Evolutionary conservation across 1,139 yeast species (phyloP), one percentile per base, ranked within the genome.

Genomic region (Suhomyces panamericanus): DNA sequence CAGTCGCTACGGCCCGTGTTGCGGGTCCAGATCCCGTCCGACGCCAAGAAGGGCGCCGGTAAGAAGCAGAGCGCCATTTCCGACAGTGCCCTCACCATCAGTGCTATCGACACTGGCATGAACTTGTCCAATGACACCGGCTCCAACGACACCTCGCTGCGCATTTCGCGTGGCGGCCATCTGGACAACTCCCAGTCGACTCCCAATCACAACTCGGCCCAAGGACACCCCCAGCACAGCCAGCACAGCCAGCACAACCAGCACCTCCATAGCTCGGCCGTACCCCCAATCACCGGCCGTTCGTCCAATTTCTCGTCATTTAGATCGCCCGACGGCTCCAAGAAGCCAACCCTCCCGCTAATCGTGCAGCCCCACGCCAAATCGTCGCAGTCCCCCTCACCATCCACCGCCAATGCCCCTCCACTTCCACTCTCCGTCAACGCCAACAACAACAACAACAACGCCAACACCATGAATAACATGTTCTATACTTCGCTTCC

Each of bases 21-120:
- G 31, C 56, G 82, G 42, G 81, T 78, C 11, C 80, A 76, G 57
- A 77, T 77, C 31, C 82, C 82, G 0, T 61, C 64, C 0, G 78
- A 72, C 52, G 57, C 72, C 7, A 70, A 69, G 47, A 51, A 59
- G 24, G 47, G 45, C 4, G 36, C 39, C 11, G 38, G 33, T 30
- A 42, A 38, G 16, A 42, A 40, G 30, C 38, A 39, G 16, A 43
- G 44, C 30, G 41, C 43, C 20, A 38, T 42, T 31, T 36, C 46
- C 11, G 73, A 65, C 39, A 60, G 69, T 44, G 73, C 68, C 10
- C 54, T 63, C 35, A 73, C 78, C 2, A 54, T 73, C 27, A 70
- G 77, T 3, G 78, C 78, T 2, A 43, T 66, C n/a, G 77, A 72
- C 20, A 39, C 50, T 39, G 51, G 49, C n/a, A 41, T 43, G 26